These are phyloP conservation scores for Jacaranda copaia DNA, from an alignment of 257 asterid species.

Conservation along the genomic window DNA sequence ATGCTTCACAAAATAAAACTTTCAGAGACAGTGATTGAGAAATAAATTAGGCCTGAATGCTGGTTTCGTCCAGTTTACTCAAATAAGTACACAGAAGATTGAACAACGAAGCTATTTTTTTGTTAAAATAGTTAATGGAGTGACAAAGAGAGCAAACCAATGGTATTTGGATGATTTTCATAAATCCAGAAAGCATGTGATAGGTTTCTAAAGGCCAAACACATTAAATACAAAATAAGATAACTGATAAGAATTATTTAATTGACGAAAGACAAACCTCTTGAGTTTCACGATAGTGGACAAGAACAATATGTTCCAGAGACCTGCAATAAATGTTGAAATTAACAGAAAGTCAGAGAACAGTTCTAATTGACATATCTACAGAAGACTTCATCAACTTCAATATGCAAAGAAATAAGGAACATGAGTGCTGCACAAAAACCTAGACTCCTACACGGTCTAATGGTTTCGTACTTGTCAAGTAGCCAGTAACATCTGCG, in stretches of 20 bases:
- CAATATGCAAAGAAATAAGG: slow-evolving; percentile 26
- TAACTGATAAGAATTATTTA: neutral
- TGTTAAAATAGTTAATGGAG: slow-evolving; percentile 4
- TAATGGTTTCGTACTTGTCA: slow-evolving; percentile 75
- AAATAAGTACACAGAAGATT: no score
- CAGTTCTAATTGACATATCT: slow-evolving; percentile 23
- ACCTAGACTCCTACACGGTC: slow-evolving; percentile 30
- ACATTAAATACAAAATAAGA: slow-evolving; percentile 13
- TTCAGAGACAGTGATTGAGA: no score
- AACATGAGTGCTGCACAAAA: slow-evolving; percentile 19
- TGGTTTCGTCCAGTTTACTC: no score
- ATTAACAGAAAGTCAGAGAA: slow-evolving; percentile 34
- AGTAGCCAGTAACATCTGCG: slow-evolving; percentile 99
- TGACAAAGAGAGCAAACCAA: no score
- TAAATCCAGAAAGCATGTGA: neutral
- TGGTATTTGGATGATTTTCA: no score
- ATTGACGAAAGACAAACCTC: slow-evolving; percentile 70
- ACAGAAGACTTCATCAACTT: slow-evolving; percentile 24
- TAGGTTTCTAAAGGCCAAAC: neutral
- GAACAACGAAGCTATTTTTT: neutral
- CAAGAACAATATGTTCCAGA: slow-evolving; percentile 92
- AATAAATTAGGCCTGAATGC: no score
- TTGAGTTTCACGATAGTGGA: slow-evolving; percentile 97
- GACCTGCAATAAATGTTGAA: slow-evolving; percentile 64
- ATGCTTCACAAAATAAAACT: no score